Percentiles rank a stretch among this genome's conserved stretches.
phyloP scores from a whole-genome alignment of 208 protist species.

The Angomonas deanei region DNA sequence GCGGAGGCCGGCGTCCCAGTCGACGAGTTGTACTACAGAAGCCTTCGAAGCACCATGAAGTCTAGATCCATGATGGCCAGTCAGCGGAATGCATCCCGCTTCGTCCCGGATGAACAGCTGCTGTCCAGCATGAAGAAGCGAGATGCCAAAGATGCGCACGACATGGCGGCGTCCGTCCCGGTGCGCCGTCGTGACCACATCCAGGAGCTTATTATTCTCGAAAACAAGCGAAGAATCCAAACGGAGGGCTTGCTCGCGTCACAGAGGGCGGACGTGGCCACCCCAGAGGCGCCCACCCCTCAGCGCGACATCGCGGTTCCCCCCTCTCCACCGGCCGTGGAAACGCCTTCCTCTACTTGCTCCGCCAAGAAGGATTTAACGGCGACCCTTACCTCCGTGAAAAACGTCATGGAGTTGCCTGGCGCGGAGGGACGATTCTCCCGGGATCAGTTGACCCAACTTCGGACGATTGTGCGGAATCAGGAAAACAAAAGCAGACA shows the following conservation, averaged over 20 bases:
- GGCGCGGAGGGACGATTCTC: constrained; percentile 24
- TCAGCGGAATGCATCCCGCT: constrained; percentile 57
- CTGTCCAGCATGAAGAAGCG: constrained; percentile 64
- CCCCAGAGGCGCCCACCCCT: constrained; percentile 9
- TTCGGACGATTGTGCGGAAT: constrained; percentile 56
- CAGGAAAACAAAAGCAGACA: constrained; percentile 65
- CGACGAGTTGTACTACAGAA: constrained; percentile 74
- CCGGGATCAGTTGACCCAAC: constrained; percentile 36
- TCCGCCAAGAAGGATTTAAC: constrained; percentile 63
- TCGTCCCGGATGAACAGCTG: constrained; percentile 80
- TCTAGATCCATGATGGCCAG: constrained; percentile 52
- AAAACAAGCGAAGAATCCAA: constrained; percentile 65
- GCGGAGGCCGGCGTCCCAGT: constrained; percentile 12
- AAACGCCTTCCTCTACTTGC: constrained; percentile 33
- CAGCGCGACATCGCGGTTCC: constrained; percentile 16
- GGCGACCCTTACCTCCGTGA: constrained; percentile 39
- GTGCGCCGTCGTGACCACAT: constrained; percentile 84
- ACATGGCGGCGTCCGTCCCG: constrained; percentile 53
- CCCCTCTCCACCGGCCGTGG: constrained; percentile 2
- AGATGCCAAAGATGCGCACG: constrained; percentile 52
- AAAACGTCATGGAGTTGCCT: constrained; percentile 40
- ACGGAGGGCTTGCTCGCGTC: constrained; percentile 51
- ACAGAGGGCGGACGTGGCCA: constrained; percentile 27
- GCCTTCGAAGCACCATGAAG: constrained; percentile 49
- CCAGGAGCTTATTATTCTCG: constrained; percentile 81